Conservation (phyloP, 768 basidiomycete genomes). For the Gloeophyllum trabeum region DNA sequence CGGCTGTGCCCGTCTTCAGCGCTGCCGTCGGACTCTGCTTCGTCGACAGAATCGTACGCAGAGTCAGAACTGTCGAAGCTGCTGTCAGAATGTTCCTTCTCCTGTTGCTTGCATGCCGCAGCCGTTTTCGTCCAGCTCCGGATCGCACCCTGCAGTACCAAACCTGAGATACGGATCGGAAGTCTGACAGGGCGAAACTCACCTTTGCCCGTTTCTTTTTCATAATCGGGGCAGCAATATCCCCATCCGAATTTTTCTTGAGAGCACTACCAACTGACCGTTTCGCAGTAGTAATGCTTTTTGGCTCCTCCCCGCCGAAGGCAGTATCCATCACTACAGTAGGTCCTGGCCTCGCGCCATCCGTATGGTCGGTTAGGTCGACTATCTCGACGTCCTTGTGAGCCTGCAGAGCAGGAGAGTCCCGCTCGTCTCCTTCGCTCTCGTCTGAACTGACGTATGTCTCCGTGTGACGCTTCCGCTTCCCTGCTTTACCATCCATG, state of each 20-base stretch:
- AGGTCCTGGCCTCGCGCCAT: neutral
- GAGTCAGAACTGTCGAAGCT: slow-evolving; percentile 71
- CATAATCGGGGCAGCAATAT: slow-evolving; percentile 33
- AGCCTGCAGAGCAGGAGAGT: no score
- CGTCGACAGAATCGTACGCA: slow-evolving; percentile 36
- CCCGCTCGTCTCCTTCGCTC: slow-evolving; percentile 2
- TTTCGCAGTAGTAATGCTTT: slow-evolving; percentile 12
- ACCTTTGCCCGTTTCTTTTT: slow-evolving; percentile 34
- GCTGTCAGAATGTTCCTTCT: slow-evolving; percentile 36
- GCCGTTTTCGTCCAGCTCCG: slow-evolving; percentile 37
- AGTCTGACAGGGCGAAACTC: slow-evolving; percentile 9
- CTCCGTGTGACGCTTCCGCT: slow-evolving; percentile 26
- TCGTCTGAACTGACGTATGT: slow-evolving; percentile 4
- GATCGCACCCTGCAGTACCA: slow-evolving; percentile 23
- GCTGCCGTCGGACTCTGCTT: slow-evolving; percentile 11
- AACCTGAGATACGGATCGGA: neutral
- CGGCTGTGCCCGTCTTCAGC: slow-evolving; percentile 7
- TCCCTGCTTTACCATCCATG: slow-evolving; percentile 41
- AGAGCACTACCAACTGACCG: slow-evolving; percentile 50
- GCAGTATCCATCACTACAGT: neutral
- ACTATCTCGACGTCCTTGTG: no score
- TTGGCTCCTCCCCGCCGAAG: slow-evolving; percentile 4
- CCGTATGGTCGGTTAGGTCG: neutral
- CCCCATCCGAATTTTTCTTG: slow-evolving; percentile 55
- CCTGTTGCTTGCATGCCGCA: slow-evolving; percentile 18